These are phyloP conservation scores for Russula compacta DNA, from an alignment of 768 basidiomycete genomes.

Conservation along the genomic window DNA sequence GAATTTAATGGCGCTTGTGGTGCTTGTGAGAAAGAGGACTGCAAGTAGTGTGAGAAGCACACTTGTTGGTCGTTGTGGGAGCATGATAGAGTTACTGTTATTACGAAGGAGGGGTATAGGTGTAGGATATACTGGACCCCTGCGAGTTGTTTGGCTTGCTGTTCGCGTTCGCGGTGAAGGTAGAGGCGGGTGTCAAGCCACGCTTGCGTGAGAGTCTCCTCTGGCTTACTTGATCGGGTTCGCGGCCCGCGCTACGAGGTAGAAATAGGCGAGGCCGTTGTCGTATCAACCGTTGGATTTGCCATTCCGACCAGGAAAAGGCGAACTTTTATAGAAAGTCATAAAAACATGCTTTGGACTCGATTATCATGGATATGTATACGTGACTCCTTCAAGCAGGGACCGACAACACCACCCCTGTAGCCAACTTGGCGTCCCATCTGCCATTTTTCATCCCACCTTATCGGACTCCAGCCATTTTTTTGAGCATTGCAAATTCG, in stretches of 20 bases:
- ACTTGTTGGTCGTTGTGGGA: constrained; percentile 5
- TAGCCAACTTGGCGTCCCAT: background rate
- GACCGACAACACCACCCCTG: background rate
- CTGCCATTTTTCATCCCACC: background rate
- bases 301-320: too few species aligned
- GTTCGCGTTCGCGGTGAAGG: background rate
- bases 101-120: background rate
- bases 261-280: too few species aligned
- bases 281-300: too few species aligned
- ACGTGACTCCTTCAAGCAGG: too few species aligned
- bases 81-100: constrained; percentile 6
- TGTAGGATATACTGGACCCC: background rate
- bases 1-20: constrained; percentile 73
- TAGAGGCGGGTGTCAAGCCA: background rate
- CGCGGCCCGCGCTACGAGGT: too few species aligned
- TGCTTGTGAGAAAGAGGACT: constrained; percentile 26
- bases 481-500: constrained; percentile 61
- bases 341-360: too few species aligned
- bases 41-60: constrained; percentile 13
- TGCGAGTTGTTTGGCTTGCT: background rate
- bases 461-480: constrained; percentile 42
- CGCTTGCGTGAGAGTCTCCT: constrained; percentile 1
- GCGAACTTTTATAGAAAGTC: too few species aligned
- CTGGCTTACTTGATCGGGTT: background rate
- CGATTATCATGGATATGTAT: too few species aligned